These are phyloP conservation scores for Diospyros kaki DNA, from an alignment of 148 eudicot species.

Conservation along the genomic window DNA sequence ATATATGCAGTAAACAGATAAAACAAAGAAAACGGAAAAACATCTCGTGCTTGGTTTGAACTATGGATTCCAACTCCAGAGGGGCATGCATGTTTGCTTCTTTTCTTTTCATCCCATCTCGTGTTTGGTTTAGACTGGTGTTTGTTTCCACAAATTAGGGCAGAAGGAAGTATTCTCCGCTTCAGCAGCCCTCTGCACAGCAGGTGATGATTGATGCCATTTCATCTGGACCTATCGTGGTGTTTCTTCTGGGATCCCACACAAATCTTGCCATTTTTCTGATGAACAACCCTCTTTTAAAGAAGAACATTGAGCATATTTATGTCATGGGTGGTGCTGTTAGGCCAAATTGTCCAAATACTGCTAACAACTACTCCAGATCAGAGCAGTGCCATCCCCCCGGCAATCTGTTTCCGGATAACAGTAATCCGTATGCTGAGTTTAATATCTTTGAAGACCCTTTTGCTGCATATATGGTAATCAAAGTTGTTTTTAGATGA, in stretches of 20 bases:
- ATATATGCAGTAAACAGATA: no score
- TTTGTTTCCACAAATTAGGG: slow-evolving; percentile 30
- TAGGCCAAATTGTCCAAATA: slow-evolving; percentile 19
- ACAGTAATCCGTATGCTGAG: slow-evolving; percentile 71
- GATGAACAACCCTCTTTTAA: slow-evolving; percentile 59
- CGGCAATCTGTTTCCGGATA: slow-evolving; percentile 51
- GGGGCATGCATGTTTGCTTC: no score
- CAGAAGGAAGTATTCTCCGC: slow-evolving; percentile 47
- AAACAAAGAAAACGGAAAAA: no score
- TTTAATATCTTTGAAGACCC: slow-evolving; percentile 72
- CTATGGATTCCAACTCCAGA: no score
- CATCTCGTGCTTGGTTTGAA: no score
- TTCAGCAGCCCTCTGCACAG: slow-evolving; percentile 53
- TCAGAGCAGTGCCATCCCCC: slow-evolving; percentile 33
- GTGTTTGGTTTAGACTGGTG: no score
- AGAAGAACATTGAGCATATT: slow-evolving; percentile 63
- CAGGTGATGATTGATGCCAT: slow-evolving; percentile 60
- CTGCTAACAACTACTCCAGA: slow-evolving; percentile 21
- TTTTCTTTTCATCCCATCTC: no score
- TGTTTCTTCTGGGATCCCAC: slow-evolving; percentile 48
- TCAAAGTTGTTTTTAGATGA: no score
- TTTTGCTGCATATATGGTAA: slow-evolving; percentile 73
- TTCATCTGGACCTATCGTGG: slow-evolving; percentile 51
- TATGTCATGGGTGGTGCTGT: slow-evolving; percentile 70
- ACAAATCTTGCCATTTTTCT: slow-evolving; percentile 67